Evolutionary conservation across 768 basidiomycete genomes (phyloP).

Genomic region (Boletus vermiculosoides): DNA sequence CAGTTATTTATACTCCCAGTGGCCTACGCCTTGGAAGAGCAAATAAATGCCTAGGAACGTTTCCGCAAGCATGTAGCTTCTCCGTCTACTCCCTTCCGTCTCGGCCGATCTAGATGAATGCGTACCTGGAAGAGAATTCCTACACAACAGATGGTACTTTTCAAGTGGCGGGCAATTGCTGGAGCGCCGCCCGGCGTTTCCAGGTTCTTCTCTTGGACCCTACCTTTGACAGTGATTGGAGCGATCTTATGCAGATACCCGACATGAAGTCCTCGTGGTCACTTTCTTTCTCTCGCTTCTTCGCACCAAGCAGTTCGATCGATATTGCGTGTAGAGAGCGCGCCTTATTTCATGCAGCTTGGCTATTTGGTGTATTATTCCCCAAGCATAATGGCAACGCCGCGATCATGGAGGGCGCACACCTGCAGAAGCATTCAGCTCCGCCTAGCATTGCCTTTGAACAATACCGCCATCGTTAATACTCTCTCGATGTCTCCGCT

Average conservation of each 20-base stretch:
- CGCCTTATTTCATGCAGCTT: constrained; percentile 33
- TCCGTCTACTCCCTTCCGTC: neutral
- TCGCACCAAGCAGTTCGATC: constrained; percentile 34
- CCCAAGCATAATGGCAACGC: constrained; percentile 26
- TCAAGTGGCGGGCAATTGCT: constrained; percentile 15
- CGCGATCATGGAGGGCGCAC: constrained; percentile 30
- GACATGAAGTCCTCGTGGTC: constrained; percentile 38
- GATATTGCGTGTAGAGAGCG: constrained; percentile 33
- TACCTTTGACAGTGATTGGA: constrained; percentile 28
- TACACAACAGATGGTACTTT: constrained; percentile 1
- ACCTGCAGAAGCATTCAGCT: constrained; percentile 22
- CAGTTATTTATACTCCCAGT: constrained; percentile 6
- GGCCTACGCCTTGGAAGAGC: neutral
- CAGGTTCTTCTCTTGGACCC: constrained; percentile 21
- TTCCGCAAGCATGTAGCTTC: constrained; percentile 2
- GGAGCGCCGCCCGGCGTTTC: constrained; percentile 24
- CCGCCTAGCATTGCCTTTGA: constrained; percentile 30
- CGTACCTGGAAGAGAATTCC: neutral
- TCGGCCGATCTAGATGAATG: neutral
- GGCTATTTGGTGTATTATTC: constrained; percentile 29
- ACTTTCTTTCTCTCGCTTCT: constrained; percentile 31
- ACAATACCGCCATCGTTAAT: constrained; percentile 28
- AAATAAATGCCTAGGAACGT: constrained; percentile 3
- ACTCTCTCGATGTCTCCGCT: constrained; percentile 18
- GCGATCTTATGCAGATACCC: constrained; percentile 38